phyloP scores from a whole-genome alignment of 805 yeast genomes.

The Wickerhamomyces kurtzmanii region DNA sequence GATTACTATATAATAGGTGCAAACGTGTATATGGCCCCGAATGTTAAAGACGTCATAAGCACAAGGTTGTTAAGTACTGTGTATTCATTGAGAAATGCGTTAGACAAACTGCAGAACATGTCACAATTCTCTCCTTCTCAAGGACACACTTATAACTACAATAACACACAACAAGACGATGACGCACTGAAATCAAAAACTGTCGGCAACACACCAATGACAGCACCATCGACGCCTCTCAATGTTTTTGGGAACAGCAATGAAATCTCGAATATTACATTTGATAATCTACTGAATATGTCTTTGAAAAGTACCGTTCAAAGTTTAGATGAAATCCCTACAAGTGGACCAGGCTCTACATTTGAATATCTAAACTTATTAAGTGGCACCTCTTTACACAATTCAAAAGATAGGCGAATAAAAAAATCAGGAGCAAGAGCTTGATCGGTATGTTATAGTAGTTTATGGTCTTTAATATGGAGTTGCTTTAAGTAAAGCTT shows the following conservation, averaged over 20 bases:
- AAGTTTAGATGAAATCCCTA: slow-evolving; percentile 10
- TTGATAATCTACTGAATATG: slow-evolving; percentile 15
- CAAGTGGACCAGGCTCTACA: too few relatives aligned
- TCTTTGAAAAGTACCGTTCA: slow-evolving; percentile 12
- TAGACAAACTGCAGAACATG: slow-evolving; percentile 34
- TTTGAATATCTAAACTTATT: too few relatives aligned
- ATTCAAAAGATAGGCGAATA: not conserved
- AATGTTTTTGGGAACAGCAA: slow-evolving; percentile 1
- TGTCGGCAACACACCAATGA: slow-evolving; percentile 15
- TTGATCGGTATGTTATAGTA: too few relatives aligned
- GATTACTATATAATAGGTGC: slow-evolving; percentile 90
- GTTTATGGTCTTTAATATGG: too few relatives aligned
- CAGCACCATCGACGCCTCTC: slow-evolving; percentile 7
- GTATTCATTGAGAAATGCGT: slow-evolving; percentile 31
- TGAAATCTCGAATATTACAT: slow-evolving; percentile 10
- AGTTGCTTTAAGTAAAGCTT: too few relatives aligned
- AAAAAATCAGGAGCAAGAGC: too few relatives aligned
- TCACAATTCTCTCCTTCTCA: slow-evolving; percentile 50
- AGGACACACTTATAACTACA: slow-evolving; percentile 38
- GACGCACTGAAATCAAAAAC: slow-evolving; percentile 12
- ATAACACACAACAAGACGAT: not conserved
- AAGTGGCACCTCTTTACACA: too few relatives aligned
- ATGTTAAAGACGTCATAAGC: slow-evolving; percentile 59
- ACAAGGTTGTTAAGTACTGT: slow-evolving; percentile 43
- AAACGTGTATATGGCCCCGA: slow-evolving; percentile 85